phyloP scores from a whole-genome alignment of 768 basidiomycete species.

The Pleurotus salmoneostramineus region DNA sequence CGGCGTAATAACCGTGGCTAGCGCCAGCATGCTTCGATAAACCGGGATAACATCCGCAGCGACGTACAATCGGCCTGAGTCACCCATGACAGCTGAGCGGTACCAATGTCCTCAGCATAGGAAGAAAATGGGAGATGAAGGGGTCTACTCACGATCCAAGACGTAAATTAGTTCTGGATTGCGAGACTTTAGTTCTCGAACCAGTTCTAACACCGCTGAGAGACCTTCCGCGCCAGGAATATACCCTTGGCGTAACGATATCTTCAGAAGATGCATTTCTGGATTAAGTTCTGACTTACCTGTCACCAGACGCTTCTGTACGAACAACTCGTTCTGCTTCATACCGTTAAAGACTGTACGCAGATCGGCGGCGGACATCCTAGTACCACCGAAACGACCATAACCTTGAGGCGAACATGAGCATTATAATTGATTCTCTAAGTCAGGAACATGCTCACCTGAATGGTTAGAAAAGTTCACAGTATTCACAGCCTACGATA shows the following conservation, averaged over 20 bases:
- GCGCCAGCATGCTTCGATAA: conserved; percentile 74
- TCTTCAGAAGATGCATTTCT: too few relatives aligned
- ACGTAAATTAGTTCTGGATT: conserved; percentile 74
- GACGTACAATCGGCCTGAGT: conserved; percentile 86
- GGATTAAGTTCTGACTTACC: conserved; percentile 31
- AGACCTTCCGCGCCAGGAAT: conserved; percentile 83
- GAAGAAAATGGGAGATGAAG: not conserved
- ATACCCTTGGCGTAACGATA: conserved; percentile 54
- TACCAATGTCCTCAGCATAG: not conserved
- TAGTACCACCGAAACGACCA: conserved; percentile 74
- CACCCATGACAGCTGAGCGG: conserved; percentile 84
- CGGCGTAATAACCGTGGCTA: conserved; percentile 92
- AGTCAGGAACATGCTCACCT: conserved; percentile 39
- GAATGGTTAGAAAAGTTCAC: conserved; percentile 96
- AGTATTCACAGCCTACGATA: conserved; percentile 74
- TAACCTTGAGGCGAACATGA: conserved; percentile 56
- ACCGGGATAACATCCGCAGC: conserved; percentile 82
- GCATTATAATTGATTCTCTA: not conserved
- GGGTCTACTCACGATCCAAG: conserved; percentile 72
- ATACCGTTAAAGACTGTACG: conserved; percentile 67
- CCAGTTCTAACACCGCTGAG: conserved; percentile 58
- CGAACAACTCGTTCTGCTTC: conserved; percentile 71
- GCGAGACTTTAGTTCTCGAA: conserved; percentile 51
- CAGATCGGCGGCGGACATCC: conserved; percentile 76
- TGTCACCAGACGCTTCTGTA: conserved; percentile 73